Evolutionary conservation across 2,329 filamentous ascomycete genomes (phyloP), one percentile per base, ranked within the genome.

Genomic region (Zymoseptoria pseudotritici): DNA sequence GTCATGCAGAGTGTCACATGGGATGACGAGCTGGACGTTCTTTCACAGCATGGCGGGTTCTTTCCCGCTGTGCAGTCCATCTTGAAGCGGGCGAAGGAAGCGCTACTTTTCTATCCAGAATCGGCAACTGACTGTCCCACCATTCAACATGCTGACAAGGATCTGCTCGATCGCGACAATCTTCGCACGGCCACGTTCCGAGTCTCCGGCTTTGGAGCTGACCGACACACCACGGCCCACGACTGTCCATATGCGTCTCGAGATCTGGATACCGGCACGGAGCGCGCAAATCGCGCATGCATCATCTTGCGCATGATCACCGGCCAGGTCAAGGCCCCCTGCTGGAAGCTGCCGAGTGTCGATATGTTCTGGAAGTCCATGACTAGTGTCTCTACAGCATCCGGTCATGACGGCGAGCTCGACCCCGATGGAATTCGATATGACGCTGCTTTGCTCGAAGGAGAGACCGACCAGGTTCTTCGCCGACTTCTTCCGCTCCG

Each of bases 1-100:
- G 65, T 69, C 0, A 79, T 82, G 74, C 80, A 83, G 61, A 65
- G 59, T 1, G 71, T 79, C 0, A 13, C 13, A 0, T 83, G 80
- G 80, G 64, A 78, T 55, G 1, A 61, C 0, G 10, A 70, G 0
- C 63, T 83, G 0, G 72, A 76, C 1, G 56, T 60, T 22, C 55
- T 59, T 17, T 50, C 58, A 2, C 63, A 64, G 50, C 63, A 64
- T 49, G 54, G 58, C 2, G 31, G 52, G 5, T 53, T 64, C 13
- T 60, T 55, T 22, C 36, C 36, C 36, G 36, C 52, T 26, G 63
- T 56, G 21, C 51, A 50, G n/a, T 50, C 53, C 5, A 56, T 65
- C 13, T 54, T 63, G 22, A 11, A 53, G 17, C 56, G 63, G 46
- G 60, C 60, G 1, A 21, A 53, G 24, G 24, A 52, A 20, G 57